Base-by-base conservation (phyloP, 2,329 filamentous ascomycete genomes). In the Aureobasidium sp. region DNA sequence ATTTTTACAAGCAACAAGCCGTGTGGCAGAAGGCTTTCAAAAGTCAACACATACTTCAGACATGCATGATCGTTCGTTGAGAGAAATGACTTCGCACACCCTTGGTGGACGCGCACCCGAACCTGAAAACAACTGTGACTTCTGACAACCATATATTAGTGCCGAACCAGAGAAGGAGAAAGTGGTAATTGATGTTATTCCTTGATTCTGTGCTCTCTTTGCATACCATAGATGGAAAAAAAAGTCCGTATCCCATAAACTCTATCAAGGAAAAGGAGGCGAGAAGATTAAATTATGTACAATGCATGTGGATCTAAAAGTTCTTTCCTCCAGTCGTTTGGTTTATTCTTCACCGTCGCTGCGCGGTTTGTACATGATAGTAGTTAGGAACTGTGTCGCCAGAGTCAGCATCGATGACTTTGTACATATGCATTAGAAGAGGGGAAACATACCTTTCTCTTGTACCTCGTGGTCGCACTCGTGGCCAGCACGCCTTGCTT, bases 401-500 rank as follows among this genome's bases (percentile, higher is more conserved):
- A 42, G 37, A 29, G 25, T 38, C 27, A 54, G 49, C 10, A 17
- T 50, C 21, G 35, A 40, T 31, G 19, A 23, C 9, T 17, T 19
- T 11, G 27, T 11, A 6, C 25, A 19, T 6, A 13, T 10, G 25
- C n/a, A 8, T 27, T n/a, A 15, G 19, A 21, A 29, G 9, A 25
- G 17, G 33, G 4, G 23, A 38, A 57, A 27, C 61, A 27, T 69
- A 90, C 90, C 84, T 99, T 99, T 75, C 89, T 87, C 77, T 91
- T 95, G 74, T 97, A 99, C 73, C 94, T 83, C n/a, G 94, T 99
- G 5, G 94, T 99, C 15, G 90, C 93, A 69, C 92, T 96, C 6
- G 95, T 95, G 35, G 94, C 94, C 65, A 99, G 80, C 27, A 97
- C 89, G 64, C 93, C 92, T 67, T 96, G 91, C 78, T 96, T 96